A percentile compares a stretch with the other conserved stretches of the same genome.
phyloP scores from a whole-genome alignment of 1,284 basidiomycete species.

The Sporisorium reilianum region DNA sequence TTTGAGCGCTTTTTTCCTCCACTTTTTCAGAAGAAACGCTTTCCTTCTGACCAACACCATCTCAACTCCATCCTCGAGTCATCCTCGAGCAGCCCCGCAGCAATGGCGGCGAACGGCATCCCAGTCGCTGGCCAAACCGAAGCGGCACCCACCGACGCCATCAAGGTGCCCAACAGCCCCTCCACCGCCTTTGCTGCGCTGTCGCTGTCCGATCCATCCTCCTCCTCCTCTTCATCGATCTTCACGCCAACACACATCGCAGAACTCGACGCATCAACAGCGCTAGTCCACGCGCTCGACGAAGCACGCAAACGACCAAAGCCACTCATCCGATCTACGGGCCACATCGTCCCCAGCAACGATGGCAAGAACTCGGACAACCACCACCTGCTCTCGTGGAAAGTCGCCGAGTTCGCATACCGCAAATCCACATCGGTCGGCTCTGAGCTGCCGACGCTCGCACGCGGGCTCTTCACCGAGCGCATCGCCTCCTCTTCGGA shows the following conservation, averaged over 20 bases:
- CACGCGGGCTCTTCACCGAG: conserved; percentile 66
- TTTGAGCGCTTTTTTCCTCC: conserved; percentile 2
- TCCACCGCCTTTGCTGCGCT: conserved; percentile 37
- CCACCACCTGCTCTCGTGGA: conserved; percentile 62
- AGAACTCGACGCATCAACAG: conserved; percentile 29
- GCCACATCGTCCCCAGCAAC: conserved; percentile 20
- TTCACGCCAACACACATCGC: conserved; percentile 17
- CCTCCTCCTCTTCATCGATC: conserved; percentile 8
- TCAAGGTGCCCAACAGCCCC: conserved; percentile 42
- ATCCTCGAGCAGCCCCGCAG: background rate
- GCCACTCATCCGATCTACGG: conserved; percentile 52
- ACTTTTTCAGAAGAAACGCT: conserved; percentile 4
- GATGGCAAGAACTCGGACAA: background rate
- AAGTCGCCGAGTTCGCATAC: conserved; percentile 66
- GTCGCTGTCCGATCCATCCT: conserved; percentile 22
- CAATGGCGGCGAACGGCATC: conserved; percentile 3
- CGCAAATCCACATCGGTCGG: conserved; percentile 57
- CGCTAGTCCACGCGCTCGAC: conserved; percentile 45
- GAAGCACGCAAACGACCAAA: conserved; percentile 30
- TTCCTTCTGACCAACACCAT: conserved; percentile 7
- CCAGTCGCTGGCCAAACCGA: background rate
- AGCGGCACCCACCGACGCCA: background rate
- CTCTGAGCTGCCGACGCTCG: conserved; percentile 64
- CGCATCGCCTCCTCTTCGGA: conserved; percentile 17
- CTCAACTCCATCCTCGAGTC: background rate